Evolutionary conservation across 1,139 yeast species (phyloP).

Genomic region (Sugiyamaella japonica): DNA sequence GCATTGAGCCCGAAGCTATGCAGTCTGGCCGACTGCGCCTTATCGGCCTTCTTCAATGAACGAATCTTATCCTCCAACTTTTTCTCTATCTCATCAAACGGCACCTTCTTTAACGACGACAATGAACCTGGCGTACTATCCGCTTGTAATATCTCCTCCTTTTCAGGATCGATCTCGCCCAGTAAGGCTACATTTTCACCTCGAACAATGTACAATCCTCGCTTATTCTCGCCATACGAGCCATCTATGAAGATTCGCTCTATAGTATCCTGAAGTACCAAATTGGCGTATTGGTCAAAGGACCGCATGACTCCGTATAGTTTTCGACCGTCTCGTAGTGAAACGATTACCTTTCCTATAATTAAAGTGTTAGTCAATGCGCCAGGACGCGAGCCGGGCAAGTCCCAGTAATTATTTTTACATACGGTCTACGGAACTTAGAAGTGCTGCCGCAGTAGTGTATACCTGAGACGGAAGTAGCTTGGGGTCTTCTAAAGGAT

Average conservation of each 20-base stretch:
- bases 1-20: constrained; percentile 33
- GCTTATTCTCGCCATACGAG: constrained; percentile 70
- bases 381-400: too few species aligned
- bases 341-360: constrained; percentile 67
- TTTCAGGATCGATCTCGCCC: constrained; percentile 91
- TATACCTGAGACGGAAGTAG: constrained; percentile 62
- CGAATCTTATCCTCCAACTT: constrained; percentile 44
- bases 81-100: constrained; percentile 57
- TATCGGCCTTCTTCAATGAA: constrained; percentile 46
- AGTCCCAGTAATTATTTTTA: constrained; percentile 21
- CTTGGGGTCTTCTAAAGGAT: constrained; percentile 37
- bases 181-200: constrained; percentile 97
- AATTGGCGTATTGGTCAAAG: constrained; percentile 91
- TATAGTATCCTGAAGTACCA: constrained; percentile 85
- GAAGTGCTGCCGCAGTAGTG: constrained; percentile 95
- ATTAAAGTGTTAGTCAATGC: constrained; percentile 10
- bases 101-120: constrained; percentile 52
- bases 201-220: constrained; percentile 86
- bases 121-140: constrained; percentile 26
- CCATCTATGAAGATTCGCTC: constrained; percentile 75
- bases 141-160: constrained; percentile 70
- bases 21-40: constrained; percentile 50
- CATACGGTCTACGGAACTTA: constrained; percentile 86
- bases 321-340: constrained; percentile 86
- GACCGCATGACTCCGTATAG: constrained; percentile 90